Conservation (phyloP, 352 stramenopile genomes). For the Phytophthora tentaculata region DNA sequence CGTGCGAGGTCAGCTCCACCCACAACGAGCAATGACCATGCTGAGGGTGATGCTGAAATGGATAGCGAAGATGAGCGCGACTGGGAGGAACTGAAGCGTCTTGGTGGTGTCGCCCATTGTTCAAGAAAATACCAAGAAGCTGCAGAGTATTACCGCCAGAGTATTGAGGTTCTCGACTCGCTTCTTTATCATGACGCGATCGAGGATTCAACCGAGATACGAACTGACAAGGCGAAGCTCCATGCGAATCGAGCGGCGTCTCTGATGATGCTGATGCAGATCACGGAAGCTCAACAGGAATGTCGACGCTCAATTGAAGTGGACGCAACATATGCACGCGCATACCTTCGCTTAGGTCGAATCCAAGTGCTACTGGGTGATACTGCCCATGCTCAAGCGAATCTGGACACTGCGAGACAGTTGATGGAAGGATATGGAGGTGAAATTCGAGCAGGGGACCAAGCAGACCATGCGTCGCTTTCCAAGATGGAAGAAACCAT, state of each 20-base stretch:
- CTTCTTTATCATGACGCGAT: conserved; percentile 39
- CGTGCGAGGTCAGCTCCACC: conserved; percentile 26
- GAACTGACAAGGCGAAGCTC: conserved; percentile 82
- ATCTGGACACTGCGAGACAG: conserved; percentile 51
- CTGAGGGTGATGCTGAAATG: conserved; percentile 38
- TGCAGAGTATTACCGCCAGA: conserved; percentile 65
- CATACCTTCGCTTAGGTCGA: conserved; percentile 72
- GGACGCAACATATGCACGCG: conserved; percentile 73
- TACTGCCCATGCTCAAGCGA: conserved; percentile 56
- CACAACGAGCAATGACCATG: background rate
- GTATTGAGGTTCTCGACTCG: conserved; percentile 56
- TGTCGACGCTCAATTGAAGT: conserved; percentile 65
- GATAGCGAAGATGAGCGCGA: conserved; percentile 44
- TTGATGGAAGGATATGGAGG: conserved; percentile 34
- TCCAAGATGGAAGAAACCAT: conserved; percentile 65
- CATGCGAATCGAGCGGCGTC: conserved; percentile 81
- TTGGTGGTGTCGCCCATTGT: conserved; percentile 58
- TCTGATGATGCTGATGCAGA: conserved; percentile 82
- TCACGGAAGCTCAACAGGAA: conserved; percentile 75
- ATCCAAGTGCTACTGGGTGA: conserved; percentile 79
- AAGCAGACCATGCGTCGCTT: conserved; percentile 50
- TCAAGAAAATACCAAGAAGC: conserved; percentile 53
- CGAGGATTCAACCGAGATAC: conserved; percentile 43
- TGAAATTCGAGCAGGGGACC: conserved; percentile 32
- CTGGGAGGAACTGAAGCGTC: conserved; percentile 70